A percentile compares a stretch with the other conserved stretches of the same genome.
Evolutionary conservation across 139 green algal species (phyloP).

Genomic region (Ulvella scutata): DNA sequence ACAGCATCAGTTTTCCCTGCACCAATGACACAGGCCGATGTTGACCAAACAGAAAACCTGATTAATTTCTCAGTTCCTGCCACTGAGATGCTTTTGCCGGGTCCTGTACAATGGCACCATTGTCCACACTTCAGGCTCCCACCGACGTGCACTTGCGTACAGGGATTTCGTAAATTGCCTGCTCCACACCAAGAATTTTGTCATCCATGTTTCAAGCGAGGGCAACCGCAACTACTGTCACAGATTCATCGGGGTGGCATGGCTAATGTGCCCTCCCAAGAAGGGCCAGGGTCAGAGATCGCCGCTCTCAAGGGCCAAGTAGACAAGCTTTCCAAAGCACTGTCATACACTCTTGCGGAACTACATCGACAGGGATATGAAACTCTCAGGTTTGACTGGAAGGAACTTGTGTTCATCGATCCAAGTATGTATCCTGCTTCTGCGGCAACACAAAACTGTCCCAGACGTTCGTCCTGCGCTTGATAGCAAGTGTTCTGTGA

Average conservation of each 20-base stretch:
- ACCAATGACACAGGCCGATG: too few relatives aligned
- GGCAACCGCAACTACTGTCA: background rate
- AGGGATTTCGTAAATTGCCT: background rate
- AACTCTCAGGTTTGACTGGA: constrained; percentile 2
- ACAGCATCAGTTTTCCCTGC: too few relatives aligned
- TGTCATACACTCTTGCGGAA: background rate
- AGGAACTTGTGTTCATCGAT: background rate
- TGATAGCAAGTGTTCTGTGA: too few relatives aligned
- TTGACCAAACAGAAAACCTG: too few relatives aligned
- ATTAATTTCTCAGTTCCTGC: too few relatives aligned
- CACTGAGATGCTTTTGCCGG: too few relatives aligned
- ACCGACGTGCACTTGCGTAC: background rate
- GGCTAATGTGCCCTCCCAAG: background rate
- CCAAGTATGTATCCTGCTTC: background rate
- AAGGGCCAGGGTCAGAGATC: background rate
- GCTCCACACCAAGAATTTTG: background rate
- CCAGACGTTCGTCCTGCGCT: too few relatives aligned
- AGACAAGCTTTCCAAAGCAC: background rate
- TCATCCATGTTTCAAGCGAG: background rate
- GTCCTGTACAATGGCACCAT: too few relatives aligned
- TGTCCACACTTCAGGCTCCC: background rate
- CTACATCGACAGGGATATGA: background rate
- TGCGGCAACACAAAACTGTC: too few relatives aligned
- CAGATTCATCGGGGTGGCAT: background rate
- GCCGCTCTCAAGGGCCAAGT: background rate